Evolutionary conservation across 352 stramenopile genomes (phyloP), one percentile per base, ranked within the genome.

Genomic region (Globisporangium nodosum): DNA sequence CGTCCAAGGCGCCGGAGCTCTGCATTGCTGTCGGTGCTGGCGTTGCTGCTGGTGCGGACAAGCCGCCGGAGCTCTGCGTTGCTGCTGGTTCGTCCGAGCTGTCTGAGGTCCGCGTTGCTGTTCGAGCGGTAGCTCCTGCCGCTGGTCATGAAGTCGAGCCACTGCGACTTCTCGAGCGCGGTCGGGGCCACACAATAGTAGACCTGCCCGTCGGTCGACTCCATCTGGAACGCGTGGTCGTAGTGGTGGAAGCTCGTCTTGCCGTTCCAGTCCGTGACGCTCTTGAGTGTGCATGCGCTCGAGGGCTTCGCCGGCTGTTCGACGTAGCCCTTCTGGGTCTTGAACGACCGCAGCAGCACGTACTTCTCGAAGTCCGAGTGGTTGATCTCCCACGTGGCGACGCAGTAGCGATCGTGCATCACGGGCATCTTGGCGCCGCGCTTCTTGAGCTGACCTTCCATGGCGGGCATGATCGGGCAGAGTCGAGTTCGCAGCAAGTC

Each of bases 401-500:
- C 81, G 56, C 84, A 94, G 64, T 94, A 94, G 45, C 84, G 78
- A 58, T 90, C 76, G 57, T 76, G 81, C 84, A 92, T 94, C n/a
- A 91, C 71, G 1, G 80, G 76, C 75, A 91, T 73, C 18, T 78
- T 87, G 18, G 64, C 66, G 54, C 68, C 72, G 50, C 85, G 78
- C 57, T 91, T 90, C 70, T 90, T 91, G 15, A 94, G 68, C 45
- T 65, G 53, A 8, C 85, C 82, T 50, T 94, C 81, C 74, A 90
- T 86, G 35, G 31, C 30, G 15, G 42, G 20, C 48, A 52, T 40
- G 5, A 24, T 43, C 13, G 11, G 24, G 24, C 24, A 27, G 37
- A 5, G 37, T 18, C 12, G 37, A 18, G 37, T 43, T 43, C 35
- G 37, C 37, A 43, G 37, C 33, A 27, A 27, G 24, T 27, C 24